Base-by-base conservation (phyloP, 371 early-diverging fungal genomes). In the Mortierella sp. region DNA sequence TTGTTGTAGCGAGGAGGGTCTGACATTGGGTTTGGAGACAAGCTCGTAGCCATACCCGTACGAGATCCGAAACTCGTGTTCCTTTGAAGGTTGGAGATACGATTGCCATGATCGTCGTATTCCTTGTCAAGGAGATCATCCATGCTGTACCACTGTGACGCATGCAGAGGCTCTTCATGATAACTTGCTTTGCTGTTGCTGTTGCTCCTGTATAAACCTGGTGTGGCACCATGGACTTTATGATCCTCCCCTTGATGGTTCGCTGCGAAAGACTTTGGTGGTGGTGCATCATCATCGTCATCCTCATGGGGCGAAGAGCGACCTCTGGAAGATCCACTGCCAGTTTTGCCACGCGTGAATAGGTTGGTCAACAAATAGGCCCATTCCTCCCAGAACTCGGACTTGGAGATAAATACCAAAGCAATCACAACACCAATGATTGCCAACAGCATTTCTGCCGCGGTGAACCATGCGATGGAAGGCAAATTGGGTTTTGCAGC, bases 331-430 rank as follows among this genome's bases (percentile, higher is more conserved):
- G 67, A 67, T 5, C 60, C 47, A 7, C 38, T 48, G 5, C 68
- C 74, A 30, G 55, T 63, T 28, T 63, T 54, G 38, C 67, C 60
- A 19, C 64, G 68, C 6, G 24, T 26, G 19, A 63, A 19, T 3
- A 73, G 31, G 64, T 73, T 73, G 26, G 27, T 26, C 24, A 73
- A 43, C 23, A 73, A 24, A 23, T 41, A 64, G 1, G 50, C 52
- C 74, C 74, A 73, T n/a, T 73, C 74, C 34, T 67, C 63, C 74
- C 74, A 73, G 50, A 73, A 73, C 41, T 73, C 74, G 3, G 50
- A 2, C 53, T 73, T 73, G 39, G 74, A 53, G 52, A 73, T 64
- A 39, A 73, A 73, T 9, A 73, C 60, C 3, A 27, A 30, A 2
- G 60, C 74, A 7, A 73, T 53, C 0, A 68, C 64, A 21, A 67